Percentiles rank a stretch among this genome's conserved stretches.
Conservation (phyloP, 352 stramenopile species). For the Phytopythium mirpurense region DNA sequence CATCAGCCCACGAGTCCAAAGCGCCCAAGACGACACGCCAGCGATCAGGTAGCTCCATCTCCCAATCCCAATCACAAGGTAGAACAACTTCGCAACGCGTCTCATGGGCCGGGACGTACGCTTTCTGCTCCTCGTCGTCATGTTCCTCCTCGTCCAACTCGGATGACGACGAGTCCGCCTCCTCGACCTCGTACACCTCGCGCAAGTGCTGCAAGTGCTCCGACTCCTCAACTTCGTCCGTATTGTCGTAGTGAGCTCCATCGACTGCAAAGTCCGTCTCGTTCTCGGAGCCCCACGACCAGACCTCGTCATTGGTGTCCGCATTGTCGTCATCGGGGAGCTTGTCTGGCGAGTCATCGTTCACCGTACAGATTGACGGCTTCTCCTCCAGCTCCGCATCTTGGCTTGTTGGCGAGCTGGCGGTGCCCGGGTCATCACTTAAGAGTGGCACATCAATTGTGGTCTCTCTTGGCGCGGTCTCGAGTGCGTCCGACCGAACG, state of each 20-base stretch:
- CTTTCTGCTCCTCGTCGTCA: conserved; percentile 19
- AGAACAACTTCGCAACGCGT: conserved; percentile 5
- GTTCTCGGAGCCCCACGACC: conserved; percentile 21
- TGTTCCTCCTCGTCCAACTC: conserved; percentile 28
- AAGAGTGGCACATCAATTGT: background rate
- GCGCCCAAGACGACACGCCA: conserved; percentile 37
- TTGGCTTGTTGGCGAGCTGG: background rate
- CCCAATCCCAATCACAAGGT: conserved; percentile 60
- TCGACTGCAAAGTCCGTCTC: conserved; percentile 35
- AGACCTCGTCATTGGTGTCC: conserved; percentile 11
- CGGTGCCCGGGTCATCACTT: background rate
- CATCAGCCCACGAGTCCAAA: conserved; percentile 16
- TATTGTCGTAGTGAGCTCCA: conserved; percentile 22
- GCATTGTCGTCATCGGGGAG: conserved; percentile 1
- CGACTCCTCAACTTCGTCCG: conserved; percentile 71
- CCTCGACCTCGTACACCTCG: conserved; percentile 69
- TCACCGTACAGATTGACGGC: too few species aligned
- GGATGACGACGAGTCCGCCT: conserved; percentile 24
- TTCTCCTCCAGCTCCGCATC: background rate
- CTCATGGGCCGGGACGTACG: conserved; percentile 10
- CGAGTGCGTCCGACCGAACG: background rate
- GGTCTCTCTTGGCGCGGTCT: background rate
- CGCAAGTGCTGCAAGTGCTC: conserved; percentile 81
- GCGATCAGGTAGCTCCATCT: conserved; percentile 50
- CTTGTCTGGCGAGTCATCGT: too few species aligned